Base-by-base conservation (phyloP, 163 green algal genomes). In the Chloromonas sp. region DNA sequence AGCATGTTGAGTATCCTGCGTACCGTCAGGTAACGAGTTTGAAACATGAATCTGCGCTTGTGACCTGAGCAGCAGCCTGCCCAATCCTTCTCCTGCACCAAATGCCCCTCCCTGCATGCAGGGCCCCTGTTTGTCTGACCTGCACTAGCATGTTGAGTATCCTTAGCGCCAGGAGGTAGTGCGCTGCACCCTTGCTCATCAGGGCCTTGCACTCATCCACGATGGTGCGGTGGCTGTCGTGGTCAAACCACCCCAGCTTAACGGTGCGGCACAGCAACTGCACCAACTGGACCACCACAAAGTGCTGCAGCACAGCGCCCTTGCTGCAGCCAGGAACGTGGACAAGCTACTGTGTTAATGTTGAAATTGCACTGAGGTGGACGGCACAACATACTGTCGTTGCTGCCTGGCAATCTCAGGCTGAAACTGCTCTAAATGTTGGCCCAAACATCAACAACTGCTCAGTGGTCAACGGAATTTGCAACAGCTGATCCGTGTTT, bases 221-320 rank as follows among this genome's bases (percentile, higher is more conserved):
- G 59, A 99, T 96, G 76, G 92, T 89, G 0, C 88, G 8, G 85
- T 85, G 71, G 71, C 57, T 70, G 57, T 97, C 93, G 71, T 94
- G 84, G 70, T 99, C 96, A 84, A 97, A 98, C 97, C 97, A 99
- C 3, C 94, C 96, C 66, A 99, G 91, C 92, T 99, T 99, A 71
- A 93, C 95, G 70, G 95, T 97, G 81, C 97, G 95, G 85, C 93
- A 98, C 81, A 99, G 90, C 85, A 99, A 91, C 92, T 98, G 96
- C 81, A 98, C 91, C 77, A 99, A 88, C 2, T 89, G 92, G 1
- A 93, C 95, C 0, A 91, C 84, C 8, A 99, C 96, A 89, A 96
- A 99, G 58, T 92, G 81, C 89, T 98, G 91, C 82, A 98, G 84
- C 58, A 71, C 83, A 0, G 91, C 81, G 2, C 93, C 95, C 57